Evolutionary conservation across 371 early-diverging fungal genomes (phyloP), one percentile per base, ranked within the genome.

Genomic region (Conidiobolus incongruus): DNA sequence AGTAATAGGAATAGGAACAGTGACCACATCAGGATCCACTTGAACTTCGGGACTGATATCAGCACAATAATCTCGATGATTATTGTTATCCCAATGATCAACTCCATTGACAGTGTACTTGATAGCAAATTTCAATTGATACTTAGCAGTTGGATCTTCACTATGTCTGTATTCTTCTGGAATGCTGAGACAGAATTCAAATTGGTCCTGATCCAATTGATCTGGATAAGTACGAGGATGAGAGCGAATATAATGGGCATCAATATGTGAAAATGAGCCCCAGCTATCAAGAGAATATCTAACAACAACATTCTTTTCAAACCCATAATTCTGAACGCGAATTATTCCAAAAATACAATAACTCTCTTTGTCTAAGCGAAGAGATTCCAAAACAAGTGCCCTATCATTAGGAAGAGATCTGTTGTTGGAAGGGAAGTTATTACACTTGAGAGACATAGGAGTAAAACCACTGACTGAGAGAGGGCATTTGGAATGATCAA

Each of bases 241-340:
- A n/a, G n/a, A n/a, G n/a, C n/a, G n/a, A n/a, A n/a, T n/a, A n/a
- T 13, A 6, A 7, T 34, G 35, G 10, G 38, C 49, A 8, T 48
- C 23, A 13, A 50, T 19, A 20, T 40, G 21, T 4, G 44, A 24
- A 12, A 46, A 50, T 1, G 44, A 44, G 11, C 39, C 31, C 56
- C 56, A 56, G 23, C 43, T 31, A 32, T 56, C 47, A 30, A 49
- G 41, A 7, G 51, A 43, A 29, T 48, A 50, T 17, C 56, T 29
- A 12, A 47, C 26, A 0, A 38, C 34, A 1, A 56, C 51, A 6
- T 23, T 39, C 38, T 56, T 56, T 40, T 52, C 47, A 33, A 44
- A 56, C 15, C 47, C 48, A 11, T 52, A 8, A 41, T 56, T 56
- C 32, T 42, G 47, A 10, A 49, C 49, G 16, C 47, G 26, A 4